These are phyloP conservation scores for Celoporthe dispersa DNA, from an alignment of 2,329 filamentous ascomycete genomes.

Conservation along the genomic window DNA sequence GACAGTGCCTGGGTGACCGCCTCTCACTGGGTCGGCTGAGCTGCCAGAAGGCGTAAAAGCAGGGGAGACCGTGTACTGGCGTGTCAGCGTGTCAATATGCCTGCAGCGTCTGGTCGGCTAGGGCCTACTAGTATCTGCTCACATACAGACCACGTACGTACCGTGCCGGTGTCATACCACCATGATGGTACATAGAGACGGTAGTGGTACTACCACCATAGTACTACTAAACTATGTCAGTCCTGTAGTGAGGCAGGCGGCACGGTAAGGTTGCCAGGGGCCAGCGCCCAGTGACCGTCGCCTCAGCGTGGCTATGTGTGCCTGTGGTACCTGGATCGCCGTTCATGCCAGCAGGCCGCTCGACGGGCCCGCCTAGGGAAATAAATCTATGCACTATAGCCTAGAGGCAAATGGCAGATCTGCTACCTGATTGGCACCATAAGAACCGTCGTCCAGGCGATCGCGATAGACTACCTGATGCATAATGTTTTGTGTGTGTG, in stretches of 20 bases:
- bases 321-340: background rate
- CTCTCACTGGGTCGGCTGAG: background rate
- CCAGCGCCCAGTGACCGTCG: background rate
- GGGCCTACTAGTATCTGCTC: background rate
- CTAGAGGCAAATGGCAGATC: background rate
- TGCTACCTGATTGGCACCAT: conserved; percentile 1
- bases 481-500: conserved; percentile 9
- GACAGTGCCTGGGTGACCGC: background rate
- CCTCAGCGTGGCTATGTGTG: background rate
- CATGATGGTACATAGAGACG: background rate
- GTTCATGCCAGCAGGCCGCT: conserved; percentile 17
- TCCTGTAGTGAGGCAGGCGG: background rate
- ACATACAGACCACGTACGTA: no score
- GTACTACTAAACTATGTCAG: background rate
- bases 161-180: background rate
- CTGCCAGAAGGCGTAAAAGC: background rate
- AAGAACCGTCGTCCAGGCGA: background rate
- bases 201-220: background rate
- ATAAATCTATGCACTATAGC: conserved; percentile 18
- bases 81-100: background rate
- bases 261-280: background rate
- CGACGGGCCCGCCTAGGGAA: background rate
- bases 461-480: background rate
- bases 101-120: background rate
- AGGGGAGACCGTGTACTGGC: background rate